A percentile compares a stretch with the other conserved stretches of the same genome.
phyloP scores from a whole-genome alignment of 768 basidiomycete species.

The Tulasnella sp. region DNA sequence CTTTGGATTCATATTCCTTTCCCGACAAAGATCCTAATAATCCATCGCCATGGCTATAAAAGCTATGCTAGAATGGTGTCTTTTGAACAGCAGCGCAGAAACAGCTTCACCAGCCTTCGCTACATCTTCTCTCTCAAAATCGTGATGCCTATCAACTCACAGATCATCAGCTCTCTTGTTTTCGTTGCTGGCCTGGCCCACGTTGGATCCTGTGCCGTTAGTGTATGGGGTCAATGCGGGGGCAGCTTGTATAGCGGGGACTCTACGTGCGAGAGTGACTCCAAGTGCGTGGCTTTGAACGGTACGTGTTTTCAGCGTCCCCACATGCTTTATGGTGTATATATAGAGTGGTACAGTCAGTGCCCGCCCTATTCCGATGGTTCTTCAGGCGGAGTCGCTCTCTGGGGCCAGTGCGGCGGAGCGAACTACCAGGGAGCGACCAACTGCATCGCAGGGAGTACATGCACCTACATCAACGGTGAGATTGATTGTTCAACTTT shows the following conservation, averaged over 20 bases:
- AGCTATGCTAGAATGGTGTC: background rate
- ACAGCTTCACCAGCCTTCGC: background rate
- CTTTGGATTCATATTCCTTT: background rate
- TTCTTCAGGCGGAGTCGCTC: background rate
- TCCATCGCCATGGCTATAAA: background rate
- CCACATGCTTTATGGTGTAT: background rate
- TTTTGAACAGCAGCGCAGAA: background rate
- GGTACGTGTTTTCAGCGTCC: background rate
- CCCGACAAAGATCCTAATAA: background rate
- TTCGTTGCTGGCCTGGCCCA: background rate
- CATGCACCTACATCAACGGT: background rate
- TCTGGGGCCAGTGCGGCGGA: slow-evolving; percentile 2
- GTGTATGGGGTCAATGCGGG: slow-evolving; percentile 12
- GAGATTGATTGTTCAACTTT: background rate
- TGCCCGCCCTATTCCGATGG: background rate
- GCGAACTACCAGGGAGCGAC: background rate
- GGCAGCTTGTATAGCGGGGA: background rate
- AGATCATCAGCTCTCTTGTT: background rate
- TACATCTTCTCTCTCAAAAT: background rate
- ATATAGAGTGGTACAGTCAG: background rate
- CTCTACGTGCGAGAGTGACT: background rate
- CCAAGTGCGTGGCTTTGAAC: background rate
- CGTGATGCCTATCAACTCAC: background rate
- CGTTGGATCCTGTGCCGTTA: background rate
- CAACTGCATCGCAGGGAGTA: background rate